These are phyloP conservation scores for Gastroboletus turbinatus DNA, from an alignment of 1,284 basidiomycete species.

Conservation along the genomic window DNA sequence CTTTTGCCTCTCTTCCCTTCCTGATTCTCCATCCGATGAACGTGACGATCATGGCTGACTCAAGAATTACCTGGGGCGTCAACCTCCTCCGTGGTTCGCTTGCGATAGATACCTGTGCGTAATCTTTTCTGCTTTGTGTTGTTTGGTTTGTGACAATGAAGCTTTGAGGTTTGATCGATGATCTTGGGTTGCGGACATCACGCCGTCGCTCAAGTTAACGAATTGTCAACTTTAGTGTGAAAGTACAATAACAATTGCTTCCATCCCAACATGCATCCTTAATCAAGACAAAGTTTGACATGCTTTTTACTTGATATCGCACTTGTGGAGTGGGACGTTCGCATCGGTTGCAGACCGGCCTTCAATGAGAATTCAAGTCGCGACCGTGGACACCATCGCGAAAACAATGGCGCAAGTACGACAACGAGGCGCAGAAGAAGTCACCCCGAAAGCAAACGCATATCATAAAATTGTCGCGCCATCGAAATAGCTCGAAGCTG, in stretches of 20 bases:
- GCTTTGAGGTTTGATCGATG: too few species aligned
- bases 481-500: background rate
- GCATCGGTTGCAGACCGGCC: background rate
- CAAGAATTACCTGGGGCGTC: background rate
- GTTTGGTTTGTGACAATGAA: too few species aligned
- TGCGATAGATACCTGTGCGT: background rate
- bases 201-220: background rate
- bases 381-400: background rate
- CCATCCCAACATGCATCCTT: background rate
- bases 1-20: slow-evolving; percentile 4
- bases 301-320: background rate
- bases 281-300: background rate
- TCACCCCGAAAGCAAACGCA: background rate
- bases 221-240: background rate
- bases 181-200: background rate
- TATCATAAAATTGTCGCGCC: background rate
- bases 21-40: slow-evolving; percentile 15
- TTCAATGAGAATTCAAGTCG: background rate
- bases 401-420: background rate
- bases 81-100: background rate
- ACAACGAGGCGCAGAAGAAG: background rate
- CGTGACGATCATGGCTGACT: background rate
- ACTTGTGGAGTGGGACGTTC: background rate
- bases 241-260: background rate
- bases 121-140: background rate